Evolutionary conservation across 2,329 filamentous ascomycete species (phyloP).

Genomic region (Diaporthe longicolla): DNA sequence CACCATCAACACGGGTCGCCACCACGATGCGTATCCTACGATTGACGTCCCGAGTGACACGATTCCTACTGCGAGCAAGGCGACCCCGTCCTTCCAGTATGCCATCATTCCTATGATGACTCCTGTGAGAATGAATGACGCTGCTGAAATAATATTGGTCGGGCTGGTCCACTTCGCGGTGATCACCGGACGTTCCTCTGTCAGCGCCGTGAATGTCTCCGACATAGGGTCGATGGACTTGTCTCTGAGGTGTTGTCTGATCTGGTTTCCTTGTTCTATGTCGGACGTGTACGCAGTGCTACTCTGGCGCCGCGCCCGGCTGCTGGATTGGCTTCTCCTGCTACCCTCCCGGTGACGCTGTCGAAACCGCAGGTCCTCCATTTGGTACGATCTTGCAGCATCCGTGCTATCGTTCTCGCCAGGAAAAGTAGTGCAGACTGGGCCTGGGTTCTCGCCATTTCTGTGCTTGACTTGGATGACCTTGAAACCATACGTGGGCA

Average conservation of each 20-base stretch:
- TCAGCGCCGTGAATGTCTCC: slow-evolving; percentile 57
- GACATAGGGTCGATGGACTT: slow-evolving; percentile 58
- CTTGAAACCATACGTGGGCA: slow-evolving; percentile 1
- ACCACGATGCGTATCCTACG: slow-evolving; percentile 70
- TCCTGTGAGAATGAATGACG: slow-evolving; percentile 60
- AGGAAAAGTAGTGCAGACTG: neutral
- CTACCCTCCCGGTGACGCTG: neutral
- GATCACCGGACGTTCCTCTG: slow-evolving; percentile 60
- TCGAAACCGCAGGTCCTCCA: neutral
- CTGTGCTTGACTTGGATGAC: slow-evolving; percentile 5
- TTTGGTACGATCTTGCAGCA: neutral
- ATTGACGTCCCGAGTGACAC: slow-evolving; percentile 61
- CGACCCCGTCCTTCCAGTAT: slow-evolving; percentile 64
- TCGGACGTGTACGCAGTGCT: neutral
- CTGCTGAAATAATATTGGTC: slow-evolving; percentile 57
- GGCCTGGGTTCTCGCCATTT: neutral
- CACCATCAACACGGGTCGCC: slow-evolving; percentile 69
- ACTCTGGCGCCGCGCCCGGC: neutral
- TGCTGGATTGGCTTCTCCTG: slow-evolving; percentile 16
- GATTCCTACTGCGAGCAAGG: slow-evolving; percentile 44
- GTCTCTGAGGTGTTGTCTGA: neutral
- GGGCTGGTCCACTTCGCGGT: slow-evolving; percentile 65
- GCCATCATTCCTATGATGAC: slow-evolving; percentile 60
- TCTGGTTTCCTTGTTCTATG: slow-evolving; percentile 3
- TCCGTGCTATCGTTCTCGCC: neutral